These are phyloP conservation scores for Alternaria triticina DNA, from an alignment of 2,329 filamentous ascomycete species.

Conservation along the genomic window DNA sequence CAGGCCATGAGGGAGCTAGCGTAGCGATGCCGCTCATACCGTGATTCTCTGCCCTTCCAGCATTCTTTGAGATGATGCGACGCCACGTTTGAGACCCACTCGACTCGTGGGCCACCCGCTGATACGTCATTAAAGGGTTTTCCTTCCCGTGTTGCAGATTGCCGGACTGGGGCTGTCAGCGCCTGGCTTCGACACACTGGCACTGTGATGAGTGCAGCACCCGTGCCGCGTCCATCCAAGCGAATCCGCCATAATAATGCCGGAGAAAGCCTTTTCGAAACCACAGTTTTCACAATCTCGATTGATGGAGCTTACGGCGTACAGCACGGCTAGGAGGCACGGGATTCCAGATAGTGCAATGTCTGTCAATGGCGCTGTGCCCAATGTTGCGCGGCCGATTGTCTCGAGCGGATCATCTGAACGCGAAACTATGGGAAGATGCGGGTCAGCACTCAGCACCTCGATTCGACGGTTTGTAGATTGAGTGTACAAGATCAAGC, in stretches of 20 bases:
- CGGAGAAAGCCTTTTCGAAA: slow-evolving; percentile 30
- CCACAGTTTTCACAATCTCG: slow-evolving; percentile 30
- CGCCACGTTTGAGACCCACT: slow-evolving; percentile 48
- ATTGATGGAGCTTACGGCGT: slow-evolving; percentile 27
- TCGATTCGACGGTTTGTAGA: slow-evolving; percentile 26
- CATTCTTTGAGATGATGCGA: slow-evolving; percentile 32
- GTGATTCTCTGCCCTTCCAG: slow-evolving; percentile 28
- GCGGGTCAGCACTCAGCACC: slow-evolving; percentile 25
- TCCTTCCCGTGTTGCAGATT: slow-evolving; percentile 44
- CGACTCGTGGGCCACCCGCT: slow-evolving; percentile 41
- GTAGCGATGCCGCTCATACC: slow-evolving; percentile 29
- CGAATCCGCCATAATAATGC: slow-evolving; percentile 2
- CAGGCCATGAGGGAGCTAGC: slow-evolving; percentile 17
- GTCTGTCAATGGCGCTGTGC: slow-evolving; percentile 13
- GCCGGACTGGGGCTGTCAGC: slow-evolving; percentile 40
- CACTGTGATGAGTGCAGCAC: slow-evolving; percentile 5
- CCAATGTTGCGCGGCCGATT: slow-evolving; percentile 6
- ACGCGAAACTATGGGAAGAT: slow-evolving; percentile 7
- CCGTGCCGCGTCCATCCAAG: slow-evolving; percentile 19
- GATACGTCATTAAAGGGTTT: slow-evolving; percentile 45
- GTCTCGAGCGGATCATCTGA: slow-evolving; percentile 13
- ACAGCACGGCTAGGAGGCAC: slow-evolving; percentile 19
- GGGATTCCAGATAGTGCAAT: slow-evolving; percentile 19
- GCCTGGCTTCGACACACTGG: slow-evolving; percentile 20
- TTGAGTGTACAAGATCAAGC: slow-evolving; percentile 19